Percentiles rank a stretch among this genome's conserved stretches.
Evolutionary conservation across 345 rosid species (phyloP).

Genomic region (Microcos paniculata): DNA sequence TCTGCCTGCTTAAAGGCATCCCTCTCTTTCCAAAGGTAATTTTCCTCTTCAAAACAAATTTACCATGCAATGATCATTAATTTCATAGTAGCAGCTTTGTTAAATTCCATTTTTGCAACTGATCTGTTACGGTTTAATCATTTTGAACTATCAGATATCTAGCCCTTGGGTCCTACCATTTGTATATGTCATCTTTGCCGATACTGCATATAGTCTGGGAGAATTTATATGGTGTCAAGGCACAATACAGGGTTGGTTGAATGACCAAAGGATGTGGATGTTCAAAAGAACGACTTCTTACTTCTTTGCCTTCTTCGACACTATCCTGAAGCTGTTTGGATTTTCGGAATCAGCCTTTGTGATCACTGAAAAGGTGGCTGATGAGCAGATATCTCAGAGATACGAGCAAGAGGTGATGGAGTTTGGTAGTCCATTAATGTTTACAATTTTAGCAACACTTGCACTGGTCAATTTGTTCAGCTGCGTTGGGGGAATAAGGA

Average conservation of each 20-base stretch:
- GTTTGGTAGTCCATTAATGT: constrained; percentile 71
- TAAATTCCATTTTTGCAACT: constrained; percentile 21
- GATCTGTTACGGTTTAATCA: not conserved
- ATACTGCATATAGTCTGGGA: constrained; percentile 35
- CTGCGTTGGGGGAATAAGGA: constrained; percentile 30
- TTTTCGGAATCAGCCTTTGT: constrained; percentile 48
- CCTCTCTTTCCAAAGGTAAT: constrained; percentile 69
- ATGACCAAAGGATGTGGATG: no score
- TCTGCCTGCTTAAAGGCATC: constrained; percentile 55
- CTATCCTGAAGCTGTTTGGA: constrained; percentile 40
- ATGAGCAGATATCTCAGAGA: constrained; percentile 52
- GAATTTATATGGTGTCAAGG: constrained; percentile 60
- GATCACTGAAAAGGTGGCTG: constrained; percentile 65
- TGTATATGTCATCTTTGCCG: constrained; percentile 41
- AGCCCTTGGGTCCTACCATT: constrained; percentile 65
- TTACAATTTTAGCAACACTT: constrained; percentile 51
- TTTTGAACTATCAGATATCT: constrained; percentile 8
- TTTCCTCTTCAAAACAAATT: not conserved
- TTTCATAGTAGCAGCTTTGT: not conserved
- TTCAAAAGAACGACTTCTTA: constrained; percentile 72
- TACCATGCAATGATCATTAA: not conserved
- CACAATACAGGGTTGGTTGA: constrained; percentile 73
- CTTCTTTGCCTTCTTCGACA: constrained; percentile 56
- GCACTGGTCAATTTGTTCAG: constrained; percentile 58
- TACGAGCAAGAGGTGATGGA: constrained; percentile 65